Base-by-base conservation (phyloP, 768 basidiomycete species). In the Agaricus subrufescens region DNA sequence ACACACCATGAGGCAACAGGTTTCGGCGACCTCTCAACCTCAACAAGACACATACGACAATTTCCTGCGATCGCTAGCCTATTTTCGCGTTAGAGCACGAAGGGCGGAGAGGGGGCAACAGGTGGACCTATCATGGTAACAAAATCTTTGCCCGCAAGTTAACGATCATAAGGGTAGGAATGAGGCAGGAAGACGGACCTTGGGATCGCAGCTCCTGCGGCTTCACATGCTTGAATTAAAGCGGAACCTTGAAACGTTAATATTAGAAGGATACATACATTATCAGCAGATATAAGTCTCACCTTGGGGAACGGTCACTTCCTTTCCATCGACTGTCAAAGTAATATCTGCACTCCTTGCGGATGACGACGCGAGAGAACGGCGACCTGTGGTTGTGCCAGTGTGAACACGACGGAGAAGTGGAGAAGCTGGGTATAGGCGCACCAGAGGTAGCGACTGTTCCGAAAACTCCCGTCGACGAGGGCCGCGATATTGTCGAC, bases 1-100 rank as follows among this genome's bases (percentile, higher is more conserved):
- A 56, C 67, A 58, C 63, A 91, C 91, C 94, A 95, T 51, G 95
- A 95, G 54, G 94, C 93, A 34, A 96, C 86, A 23, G 94, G 94
- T 75, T 96, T 96, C 46, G 93, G 94, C 56, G 94, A 92, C 58
- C 92, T 82, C 69, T 94, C 92, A 50, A 99, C 96, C 73, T 99
- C 97, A 39, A 99, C 97, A 49, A 99, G 75, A 73, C 97, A 99
- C 97, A 99, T 99, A 63, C 95, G 90, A 76, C 96, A 98, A 70
- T 98, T 98, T 50, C 96, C 96, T 63, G 96, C 96, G 66, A 98
- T 95, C 48, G 95, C 94, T 26, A 98, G 84, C 64, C 94, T 90
- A 54, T 29, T 50, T 55, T 31, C 51, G 39, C n/a, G 30, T 57
- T 11, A 46, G 51, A n/a, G 39, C 37, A 57, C 49, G 19, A n/a